Evolutionary conservation across 2,329 filamentous ascomycete species (phyloP).

Genomic region (Ascochyta viciae-villosae): DNA sequence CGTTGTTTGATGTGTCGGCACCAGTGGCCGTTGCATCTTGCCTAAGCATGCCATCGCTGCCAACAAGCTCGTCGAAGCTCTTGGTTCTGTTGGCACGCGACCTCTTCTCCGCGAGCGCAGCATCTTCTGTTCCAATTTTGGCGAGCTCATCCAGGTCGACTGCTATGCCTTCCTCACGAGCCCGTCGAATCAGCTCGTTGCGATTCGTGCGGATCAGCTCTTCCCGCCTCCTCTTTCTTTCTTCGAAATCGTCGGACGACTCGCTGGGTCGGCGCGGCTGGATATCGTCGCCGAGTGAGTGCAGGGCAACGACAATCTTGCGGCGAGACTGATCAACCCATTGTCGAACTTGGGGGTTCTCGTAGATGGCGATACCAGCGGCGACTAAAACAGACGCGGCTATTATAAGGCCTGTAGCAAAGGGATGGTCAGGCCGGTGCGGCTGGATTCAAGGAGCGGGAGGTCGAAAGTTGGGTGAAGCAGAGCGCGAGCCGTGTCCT

Average conservation of each 20-base stretch:
- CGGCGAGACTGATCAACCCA: conserved; percentile 68
- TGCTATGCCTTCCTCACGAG: conserved; percentile 50
- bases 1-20: conserved; percentile 25
- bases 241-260: conserved; percentile 42
- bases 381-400: conserved; percentile 67
- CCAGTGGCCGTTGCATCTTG: conserved; percentile 35
- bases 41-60: conserved; percentile 49
- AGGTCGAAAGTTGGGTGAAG: conserved; percentile 17
- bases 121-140: conserved; percentile 40
- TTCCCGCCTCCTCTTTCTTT: conserved; percentile 36
- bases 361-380: conserved; percentile 68
- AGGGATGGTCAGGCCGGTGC: conserved; percentile 37
- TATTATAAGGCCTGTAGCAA: conserved; percentile 64
- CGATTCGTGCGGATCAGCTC: conserved; percentile 45
- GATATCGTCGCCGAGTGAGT: conserved; percentile 67
- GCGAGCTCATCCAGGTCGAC: conserved; percentile 51
- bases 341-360: conserved; percentile 68
- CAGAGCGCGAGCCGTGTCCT: conserved; percentile 34
- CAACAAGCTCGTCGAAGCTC: conserved; percentile 53
- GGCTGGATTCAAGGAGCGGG: conserved; percentile 14
- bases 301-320: conserved; percentile 65
- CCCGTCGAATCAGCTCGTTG: conserved; percentile 45
- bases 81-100: conserved; percentile 28
- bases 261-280: conserved; percentile 51
- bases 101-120: conserved; percentile 30